phyloP scores from a whole-genome alignment of 106 monocot genomes.

The Acanthochlamys bracteata region DNA sequence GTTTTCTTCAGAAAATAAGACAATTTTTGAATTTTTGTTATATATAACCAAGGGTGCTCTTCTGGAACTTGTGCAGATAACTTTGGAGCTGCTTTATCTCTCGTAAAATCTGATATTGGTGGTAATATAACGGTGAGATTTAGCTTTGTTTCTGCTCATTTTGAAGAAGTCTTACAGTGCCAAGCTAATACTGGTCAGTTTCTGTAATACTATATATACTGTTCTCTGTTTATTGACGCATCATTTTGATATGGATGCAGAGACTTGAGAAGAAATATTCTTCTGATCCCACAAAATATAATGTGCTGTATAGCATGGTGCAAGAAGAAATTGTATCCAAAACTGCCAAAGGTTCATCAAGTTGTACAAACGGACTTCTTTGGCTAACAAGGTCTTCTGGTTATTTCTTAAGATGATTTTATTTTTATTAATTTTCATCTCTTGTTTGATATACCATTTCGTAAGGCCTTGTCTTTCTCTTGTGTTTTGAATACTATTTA shows the following conservation, averaged over 20 bases:
- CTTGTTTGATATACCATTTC: not conserved
- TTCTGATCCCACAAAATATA: conserved; percentile 7
- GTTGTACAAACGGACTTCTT: conserved; percentile 3
- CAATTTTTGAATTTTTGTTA: not conserved
- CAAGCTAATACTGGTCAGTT: not conserved
- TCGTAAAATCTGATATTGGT: conserved; percentile 93
- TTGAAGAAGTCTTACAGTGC: not conserved
- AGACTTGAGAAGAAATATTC: conserved; percentile 2
- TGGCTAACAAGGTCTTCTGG: conserved; percentile 45
- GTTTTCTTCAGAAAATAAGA: not conserved
- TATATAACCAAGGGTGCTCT: no score
- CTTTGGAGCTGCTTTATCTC: conserved; percentile 89
- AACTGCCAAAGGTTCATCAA: conserved; percentile 1
- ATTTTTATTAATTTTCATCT: not conserved
- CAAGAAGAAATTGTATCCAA: conserved; percentile 1
- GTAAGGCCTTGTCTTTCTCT: not conserved
- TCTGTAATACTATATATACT: not conserved
- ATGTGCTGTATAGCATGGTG: conserved; percentile 2
- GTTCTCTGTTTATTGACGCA: not conserved
- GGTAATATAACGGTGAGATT: conserved; percentile 76
- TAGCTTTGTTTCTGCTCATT: not conserved
- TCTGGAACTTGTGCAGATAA: conserved; percentile 44
- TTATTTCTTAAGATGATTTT: no score
- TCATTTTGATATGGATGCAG: not conserved
- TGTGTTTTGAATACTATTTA: not conserved